phyloP scores from a whole-genome alignment of 2,329 filamentous ascomycete genomes.

The Bipolaris sorokiniana region DNA sequence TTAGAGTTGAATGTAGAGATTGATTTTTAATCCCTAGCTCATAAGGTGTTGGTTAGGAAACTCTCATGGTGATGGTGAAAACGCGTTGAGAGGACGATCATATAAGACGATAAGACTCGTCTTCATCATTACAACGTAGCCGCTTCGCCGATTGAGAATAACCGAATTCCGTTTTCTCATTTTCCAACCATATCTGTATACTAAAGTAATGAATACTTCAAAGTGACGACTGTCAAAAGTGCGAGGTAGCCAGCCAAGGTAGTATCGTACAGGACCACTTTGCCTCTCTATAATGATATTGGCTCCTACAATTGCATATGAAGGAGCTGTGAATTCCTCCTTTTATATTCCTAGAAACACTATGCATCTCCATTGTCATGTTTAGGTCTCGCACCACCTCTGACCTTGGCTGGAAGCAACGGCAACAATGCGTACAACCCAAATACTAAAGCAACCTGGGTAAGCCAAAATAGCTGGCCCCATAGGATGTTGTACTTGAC shows the following conservation, averaged over 20 bases:
- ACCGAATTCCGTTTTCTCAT: background rate
- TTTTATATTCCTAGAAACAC: background rate
- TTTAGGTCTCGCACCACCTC: constrained; percentile 16
- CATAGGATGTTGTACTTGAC: constrained; percentile 65
- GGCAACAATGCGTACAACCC: constrained; percentile 26
- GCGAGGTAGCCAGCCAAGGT: background rate
- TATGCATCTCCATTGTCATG: background rate
- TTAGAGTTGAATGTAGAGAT: too few species aligned
- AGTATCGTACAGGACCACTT: background rate
- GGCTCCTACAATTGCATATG: background rate
- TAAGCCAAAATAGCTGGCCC: constrained; percentile 71
- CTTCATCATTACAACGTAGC: background rate
- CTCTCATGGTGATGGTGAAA: background rate
- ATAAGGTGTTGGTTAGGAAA: background rate
- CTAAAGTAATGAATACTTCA: too few species aligned
- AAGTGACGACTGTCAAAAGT: background rate
- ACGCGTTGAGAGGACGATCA: background rate
- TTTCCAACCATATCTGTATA: background rate
- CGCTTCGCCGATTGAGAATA: background rate
- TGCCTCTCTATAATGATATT: too few species aligned
- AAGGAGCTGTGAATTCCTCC: too few species aligned
- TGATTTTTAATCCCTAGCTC: background rate
- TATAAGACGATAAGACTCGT: background rate
- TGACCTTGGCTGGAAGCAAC: constrained; percentile 34
- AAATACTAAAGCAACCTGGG: constrained; percentile 52